Base-by-base conservation (phyloP, 2,329 filamentous ascomycete species). In the Didymella pinodella region DNA sequence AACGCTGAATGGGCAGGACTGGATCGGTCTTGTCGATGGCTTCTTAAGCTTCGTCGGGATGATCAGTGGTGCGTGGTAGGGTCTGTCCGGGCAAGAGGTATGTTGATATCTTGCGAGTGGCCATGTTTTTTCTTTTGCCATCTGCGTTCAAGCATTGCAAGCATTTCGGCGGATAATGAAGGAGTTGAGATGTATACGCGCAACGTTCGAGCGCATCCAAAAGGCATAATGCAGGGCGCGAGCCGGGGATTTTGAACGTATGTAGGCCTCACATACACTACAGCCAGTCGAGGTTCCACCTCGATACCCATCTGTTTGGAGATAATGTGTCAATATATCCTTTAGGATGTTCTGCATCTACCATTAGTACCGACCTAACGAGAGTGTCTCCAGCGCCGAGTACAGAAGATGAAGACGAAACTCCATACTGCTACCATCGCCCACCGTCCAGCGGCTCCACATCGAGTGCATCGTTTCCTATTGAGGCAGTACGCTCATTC, bases 1-100 rank as follows among this genome's bases (percentile, higher is more conserved):
- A 0, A 65, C 60, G 26, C 57, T 77, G 26, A 73, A 72, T 43
- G 72, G 70, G 2, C 68, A 73, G 48, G 75, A 77, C 48, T 74
- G 75, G 72, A 71, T 77, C 28, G 58, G 62, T 38, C 67, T 73
- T 45, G 75, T 78, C 44, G 74, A 78, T 52, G 51, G 41, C n/a
- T 77, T 78, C 54, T 58, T 78, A 34, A 58, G 45, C 8, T 74
- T 72, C 41, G 71, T 71, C n/a, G 75, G 73, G 10, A 71, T 59
- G 50, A 34, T 54, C 3, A 50, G 71, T 11, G 50, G 71, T 5
- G 28, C 28, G 34, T 72, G 66, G 68, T 72, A 36, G 54, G 14
- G 7, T 14, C 20, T 29, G 10, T 25, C 18, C 3, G 26, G 5
- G n/a, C 11, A 43, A 12, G 20, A 48, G 38, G 29, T 28, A 44